A percentile compares a stretch with the other conserved stretches of the same genome.
Evolutionary conservation across 1,284 basidiomycete species (phyloP).

Genomic region (Afroboletus lepidellus): DNA sequence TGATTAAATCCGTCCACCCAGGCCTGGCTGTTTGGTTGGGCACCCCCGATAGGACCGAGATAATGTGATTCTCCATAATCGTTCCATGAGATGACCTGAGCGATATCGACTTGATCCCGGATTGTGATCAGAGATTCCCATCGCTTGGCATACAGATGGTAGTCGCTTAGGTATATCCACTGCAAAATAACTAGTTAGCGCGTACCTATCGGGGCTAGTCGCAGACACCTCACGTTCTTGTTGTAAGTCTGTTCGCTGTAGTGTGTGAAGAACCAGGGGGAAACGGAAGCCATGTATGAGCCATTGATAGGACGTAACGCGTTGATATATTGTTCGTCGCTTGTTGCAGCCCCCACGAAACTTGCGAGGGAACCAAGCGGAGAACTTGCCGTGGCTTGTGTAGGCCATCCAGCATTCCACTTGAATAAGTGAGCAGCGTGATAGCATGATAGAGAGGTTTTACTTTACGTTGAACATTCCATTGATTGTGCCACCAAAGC

Average conservation of each 20-base stretch:
- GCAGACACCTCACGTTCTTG: constrained; percentile 64
- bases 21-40: constrained; percentile 58
- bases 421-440: constrained; percentile 20
- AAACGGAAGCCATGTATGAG: constrained; percentile 44
- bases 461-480: constrained; percentile 57
- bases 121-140: constrained; percentile 71
- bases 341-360: constrained; percentile 46
- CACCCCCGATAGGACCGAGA: constrained; percentile 65
- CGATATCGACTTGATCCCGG: constrained; percentile 59
- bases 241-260: constrained; percentile 65
- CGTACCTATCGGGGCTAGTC: neutral
- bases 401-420: constrained; percentile 72
- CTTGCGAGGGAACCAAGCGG: constrained; percentile 39
- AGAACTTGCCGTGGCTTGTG: constrained; percentile 43
- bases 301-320: constrained; percentile 36
- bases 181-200: constrained; percentile 24
- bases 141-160: constrained; percentile 70
- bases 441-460: constrained; percentile 2
- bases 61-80: constrained; percentile 61
- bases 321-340: constrained; percentile 47
- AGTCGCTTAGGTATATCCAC: constrained; percentile 66
- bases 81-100: constrained; percentile 66
- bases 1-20: constrained; percentile 71
- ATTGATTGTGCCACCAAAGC: constrained; percentile 51
- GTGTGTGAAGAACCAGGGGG: constrained; percentile 82